Evolutionary conservation across 2,329 filamentous ascomycete species (phyloP).

Genomic region (Diplodia sapinea): DNA sequence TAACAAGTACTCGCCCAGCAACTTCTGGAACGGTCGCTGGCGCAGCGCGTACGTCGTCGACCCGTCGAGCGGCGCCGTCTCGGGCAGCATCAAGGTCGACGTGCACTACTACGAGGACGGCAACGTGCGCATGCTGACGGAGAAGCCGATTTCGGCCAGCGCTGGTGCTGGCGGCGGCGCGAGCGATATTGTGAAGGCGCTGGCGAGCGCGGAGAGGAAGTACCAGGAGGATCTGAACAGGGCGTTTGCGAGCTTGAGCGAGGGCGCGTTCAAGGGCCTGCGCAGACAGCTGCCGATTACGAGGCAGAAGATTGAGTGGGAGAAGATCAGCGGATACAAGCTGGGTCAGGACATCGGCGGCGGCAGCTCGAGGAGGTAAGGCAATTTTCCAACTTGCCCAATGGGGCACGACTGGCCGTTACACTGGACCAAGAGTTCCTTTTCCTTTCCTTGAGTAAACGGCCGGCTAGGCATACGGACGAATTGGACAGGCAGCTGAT

Average conservation of each 20-base stretch:
- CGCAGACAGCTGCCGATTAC: slow-evolving; percentile 94
- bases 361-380: slow-evolving; percentile 41
- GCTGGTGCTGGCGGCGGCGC: slow-evolving; percentile 65
- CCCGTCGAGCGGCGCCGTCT: slow-evolving; percentile 66
- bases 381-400: neutral
- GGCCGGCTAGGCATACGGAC: neutral
- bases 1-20: slow-evolving; percentile 97
- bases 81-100: slow-evolving; percentile 86
- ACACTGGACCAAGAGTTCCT: no score
- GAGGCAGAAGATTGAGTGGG: slow-evolving; percentile 98
- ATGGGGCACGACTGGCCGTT: no score
- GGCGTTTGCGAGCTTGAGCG: slow-evolving; percentile 85
- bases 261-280: slow-evolving; percentile 93
- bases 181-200: slow-evolving; percentile 75
- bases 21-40: slow-evolving; percentile 99
- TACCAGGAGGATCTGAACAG: slow-evolving; percentile 96
- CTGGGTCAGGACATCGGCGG: slow-evolving; percentile 60
- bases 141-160: slow-evolving; percentile 68
- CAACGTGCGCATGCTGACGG: slow-evolving; percentile 92
- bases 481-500: neutral
- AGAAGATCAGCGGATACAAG: slow-evolving; percentile 90
- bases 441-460: neutral
- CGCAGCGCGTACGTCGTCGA: slow-evolving; percentile 83
- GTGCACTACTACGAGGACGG: slow-evolving; percentile 99
- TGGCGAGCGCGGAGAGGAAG: slow-evolving; percentile 81